These are phyloP conservation scores for Tetrapisispora namnaoensis DNA, from an alignment of 805 yeast genomes.

Conservation along the genomic window DNA sequence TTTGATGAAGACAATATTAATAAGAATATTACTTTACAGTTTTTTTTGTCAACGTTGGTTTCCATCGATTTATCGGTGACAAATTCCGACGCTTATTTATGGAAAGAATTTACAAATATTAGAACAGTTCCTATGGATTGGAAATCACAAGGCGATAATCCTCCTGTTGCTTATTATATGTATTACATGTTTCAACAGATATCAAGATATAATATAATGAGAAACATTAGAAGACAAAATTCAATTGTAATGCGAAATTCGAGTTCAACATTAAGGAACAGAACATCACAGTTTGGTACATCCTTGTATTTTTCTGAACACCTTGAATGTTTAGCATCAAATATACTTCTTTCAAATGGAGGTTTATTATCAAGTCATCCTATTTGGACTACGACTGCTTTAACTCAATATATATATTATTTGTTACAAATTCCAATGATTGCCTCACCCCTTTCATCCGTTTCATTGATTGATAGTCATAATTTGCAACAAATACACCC, in stretches of 20 bases:
- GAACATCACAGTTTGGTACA: conserved; percentile 24
- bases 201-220: conserved; percentile 11
- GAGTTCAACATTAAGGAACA: conserved; percentile 10
- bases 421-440: conserved; percentile 24
- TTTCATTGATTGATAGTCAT: conserved; percentile 7
- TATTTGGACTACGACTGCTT: conserved; percentile 17
- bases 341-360: conserved; percentile 23
- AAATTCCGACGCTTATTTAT: conserved; percentile 15
- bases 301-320: conserved; percentile 18
- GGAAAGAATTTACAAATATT: conserved; percentile 21
- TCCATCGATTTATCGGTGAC: conserved; percentile 27
- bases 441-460: conserved; percentile 26
- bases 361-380: conserved; percentile 25
- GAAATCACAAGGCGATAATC: conserved; percentile 28
- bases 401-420: conserved; percentile 19
- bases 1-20: conserved; percentile 18
- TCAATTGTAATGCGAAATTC: conserved; percentile 18
- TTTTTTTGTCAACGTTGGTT: conserved; percentile 25
- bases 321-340: conserved; percentile 22
- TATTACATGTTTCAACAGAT: conserved; percentile 27
- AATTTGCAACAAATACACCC: background rate
- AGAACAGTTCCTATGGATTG: conserved; percentile 20
- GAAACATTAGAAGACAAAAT: conserved; percentile 12
- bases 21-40: conserved; percentile 17
- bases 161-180: conserved; percentile 33